A percentile compares a stretch with the other conserved stretches of the same genome.
Conservation (phyloP, 208 protist genomes). For the Zelonia costaricensis region DNA sequence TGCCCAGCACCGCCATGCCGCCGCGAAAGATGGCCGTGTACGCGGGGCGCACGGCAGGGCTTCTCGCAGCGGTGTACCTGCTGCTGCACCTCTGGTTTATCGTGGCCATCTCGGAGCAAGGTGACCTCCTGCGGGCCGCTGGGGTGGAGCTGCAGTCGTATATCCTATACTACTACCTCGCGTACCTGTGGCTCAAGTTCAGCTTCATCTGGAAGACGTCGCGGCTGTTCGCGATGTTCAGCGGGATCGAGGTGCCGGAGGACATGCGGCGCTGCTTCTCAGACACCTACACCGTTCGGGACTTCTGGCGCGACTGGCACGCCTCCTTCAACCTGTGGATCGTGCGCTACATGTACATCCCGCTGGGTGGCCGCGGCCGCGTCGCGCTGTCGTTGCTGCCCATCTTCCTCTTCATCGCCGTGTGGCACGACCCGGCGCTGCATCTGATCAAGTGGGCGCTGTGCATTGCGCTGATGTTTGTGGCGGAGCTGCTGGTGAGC, state of each 20-base stretch:
- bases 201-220: slow-evolving; percentile 89
- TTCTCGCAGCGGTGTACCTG: slow-evolving; percentile 18
- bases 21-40: slow-evolving; percentile 17
- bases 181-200: slow-evolving; percentile 92
- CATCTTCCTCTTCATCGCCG: slow-evolving; percentile 93
- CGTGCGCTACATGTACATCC: slow-evolving; percentile 94
- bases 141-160: slow-evolving; percentile 79
- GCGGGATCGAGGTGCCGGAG: slow-evolving; percentile 88
- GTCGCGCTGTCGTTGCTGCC: slow-evolving; percentile 72
- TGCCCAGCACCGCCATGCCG: slow-evolving; percentile 31
- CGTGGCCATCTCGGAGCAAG: slow-evolving; percentile 38
- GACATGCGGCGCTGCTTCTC: slow-evolving; percentile 90
- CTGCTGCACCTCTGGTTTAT: slow-evolving; percentile 59
- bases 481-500: slow-evolving; percentile 50
- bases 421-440: slow-evolving; percentile 92
- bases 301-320: slow-evolving; percentile 95
- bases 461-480: slow-evolving; percentile 47
- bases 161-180: slow-evolving; percentile 57
- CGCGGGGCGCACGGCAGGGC: not conserved
- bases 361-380: slow-evolving; percentile 72
- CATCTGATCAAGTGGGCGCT: slow-evolving; percentile 71
- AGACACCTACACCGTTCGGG: slow-evolving; percentile 84
- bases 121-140: slow-evolving; percentile 74
- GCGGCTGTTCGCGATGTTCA: slow-evolving; percentile 70
- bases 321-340: slow-evolving; percentile 94